phyloP scores from a whole-genome alignment of 2,329 filamentous ascomycete genomes.

The Daldinia eschscholtzii region DNA sequence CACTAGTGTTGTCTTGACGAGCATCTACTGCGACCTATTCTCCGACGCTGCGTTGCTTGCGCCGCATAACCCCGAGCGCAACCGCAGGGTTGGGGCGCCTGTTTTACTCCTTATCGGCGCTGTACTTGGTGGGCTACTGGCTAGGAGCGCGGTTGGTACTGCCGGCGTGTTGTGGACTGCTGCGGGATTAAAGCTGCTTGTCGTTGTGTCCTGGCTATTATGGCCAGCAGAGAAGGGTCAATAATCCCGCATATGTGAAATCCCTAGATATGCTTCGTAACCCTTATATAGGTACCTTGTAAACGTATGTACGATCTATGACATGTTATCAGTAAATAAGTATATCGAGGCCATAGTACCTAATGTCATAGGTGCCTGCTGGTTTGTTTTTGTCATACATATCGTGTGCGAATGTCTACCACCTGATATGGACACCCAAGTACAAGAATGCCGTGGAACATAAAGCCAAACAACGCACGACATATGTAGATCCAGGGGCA shows the following conservation, averaged over 20 bases:
- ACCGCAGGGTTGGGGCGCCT: constrained; percentile 64
- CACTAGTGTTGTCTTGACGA: constrained; percentile 84
- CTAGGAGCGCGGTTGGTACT: constrained; percentile 62
- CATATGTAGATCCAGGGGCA: neutral
- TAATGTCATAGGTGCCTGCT: neutral
- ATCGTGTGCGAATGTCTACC: neutral
- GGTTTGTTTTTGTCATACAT: neutral
- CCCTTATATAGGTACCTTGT: neutral
- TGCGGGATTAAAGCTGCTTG: constrained; percentile 66
- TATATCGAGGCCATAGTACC: neutral
- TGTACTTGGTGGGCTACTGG: constrained; percentile 63
- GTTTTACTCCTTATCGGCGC: constrained; percentile 64
- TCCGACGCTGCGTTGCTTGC: constrained; percentile 69
- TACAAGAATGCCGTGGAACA: neutral
- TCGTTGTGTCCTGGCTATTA: constrained; percentile 69
- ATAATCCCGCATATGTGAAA: neutral
- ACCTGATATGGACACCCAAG: too few relatives aligned
- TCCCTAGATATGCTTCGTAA: neutral
- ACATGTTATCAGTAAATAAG: neutral
- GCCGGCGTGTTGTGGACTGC: constrained; percentile 71
- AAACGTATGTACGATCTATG: neutral
- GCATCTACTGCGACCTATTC: constrained; percentile 84
- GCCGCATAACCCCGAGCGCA: constrained; percentile 62
- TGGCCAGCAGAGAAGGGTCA: constrained; percentile 65
- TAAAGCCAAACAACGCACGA: neutral